Evolutionary conservation across 495 filamentous ascomycete species (phyloP).

Genomic region (Entonaema liquescens): DNA sequence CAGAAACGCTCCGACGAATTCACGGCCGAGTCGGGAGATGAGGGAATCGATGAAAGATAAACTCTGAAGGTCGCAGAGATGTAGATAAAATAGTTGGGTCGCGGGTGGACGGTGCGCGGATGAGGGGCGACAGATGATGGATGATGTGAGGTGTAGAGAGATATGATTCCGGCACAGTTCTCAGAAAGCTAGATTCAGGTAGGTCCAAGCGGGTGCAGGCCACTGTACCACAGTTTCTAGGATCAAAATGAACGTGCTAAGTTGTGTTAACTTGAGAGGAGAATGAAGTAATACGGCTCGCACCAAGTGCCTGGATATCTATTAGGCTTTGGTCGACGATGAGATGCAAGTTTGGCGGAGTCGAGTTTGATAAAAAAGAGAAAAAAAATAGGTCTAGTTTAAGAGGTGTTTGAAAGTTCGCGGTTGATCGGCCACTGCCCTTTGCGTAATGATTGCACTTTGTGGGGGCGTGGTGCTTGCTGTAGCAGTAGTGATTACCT

Average conservation of each 20-base stretch:
- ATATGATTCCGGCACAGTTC: conserved; percentile 27
- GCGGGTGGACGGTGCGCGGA: conserved; percentile 20
- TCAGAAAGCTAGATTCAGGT: conserved; percentile 33
- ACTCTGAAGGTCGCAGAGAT: conserved; percentile 6
- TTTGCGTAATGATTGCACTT: conserved; percentile 40
- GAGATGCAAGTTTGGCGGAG: conserved; percentile 21
- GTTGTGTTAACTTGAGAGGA: neutral
- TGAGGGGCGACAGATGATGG: conserved; percentile 35
- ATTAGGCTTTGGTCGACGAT: conserved; percentile 20
- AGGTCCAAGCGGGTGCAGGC: conserved; percentile 48
- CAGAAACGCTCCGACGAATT: conserved; percentile 20
- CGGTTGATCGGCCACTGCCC: conserved; percentile 37
- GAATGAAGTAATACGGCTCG: conserved; percentile 5
- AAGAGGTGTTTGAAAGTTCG: conserved; percentile 37
- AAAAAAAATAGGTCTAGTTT: conserved; percentile 26
- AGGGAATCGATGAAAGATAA: conserved; percentile 2
- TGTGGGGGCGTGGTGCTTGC: conserved; percentile 30
- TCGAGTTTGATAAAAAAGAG: conserved; percentile 27
- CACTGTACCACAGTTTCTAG: conserved; percentile 43
- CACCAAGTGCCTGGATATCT: conserved; percentile 3
- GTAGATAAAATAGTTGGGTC: conserved; percentile 4
- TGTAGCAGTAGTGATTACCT: conserved; percentile 8
- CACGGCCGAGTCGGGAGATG: conserved; percentile 1
- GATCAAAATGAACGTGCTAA: conserved; percentile 20
- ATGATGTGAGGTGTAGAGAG: conserved; percentile 38